Percentiles rank a stretch among this genome's conserved stretches.
These are phyloP conservation scores for Pseudofabraea citricarpa DNA, from an alignment of 2,329 filamentous ascomycete genomes.

Conservation along the genomic window DNA sequence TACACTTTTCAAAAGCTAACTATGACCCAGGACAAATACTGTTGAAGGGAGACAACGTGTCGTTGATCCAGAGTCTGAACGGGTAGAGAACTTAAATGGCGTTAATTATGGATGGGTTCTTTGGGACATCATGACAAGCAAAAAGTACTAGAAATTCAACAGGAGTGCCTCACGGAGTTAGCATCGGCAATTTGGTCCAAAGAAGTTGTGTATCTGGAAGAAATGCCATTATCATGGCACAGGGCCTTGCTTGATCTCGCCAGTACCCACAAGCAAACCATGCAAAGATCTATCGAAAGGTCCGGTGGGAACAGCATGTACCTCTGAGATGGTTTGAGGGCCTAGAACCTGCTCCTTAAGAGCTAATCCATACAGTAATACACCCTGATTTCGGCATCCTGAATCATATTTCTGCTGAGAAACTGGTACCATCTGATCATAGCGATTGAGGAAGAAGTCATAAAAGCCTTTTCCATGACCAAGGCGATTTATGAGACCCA, in stretches of 20 bases:
- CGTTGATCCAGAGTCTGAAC: constrained; percentile 48
- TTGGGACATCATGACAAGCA: constrained; percentile 11
- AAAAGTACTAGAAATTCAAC: constrained; percentile 12
- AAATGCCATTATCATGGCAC: constrained; percentile 10
- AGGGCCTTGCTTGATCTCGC: constrained; percentile 44
- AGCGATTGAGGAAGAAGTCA: constrained; percentile 83
- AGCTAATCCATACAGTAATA: constrained; percentile 69
- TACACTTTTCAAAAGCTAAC: too few relatives aligned
- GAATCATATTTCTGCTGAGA: constrained; percentile 26
- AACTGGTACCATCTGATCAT: constrained; percentile 41
- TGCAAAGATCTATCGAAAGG: constrained; percentile 76
- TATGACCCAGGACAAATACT: constrained; percentile 52
- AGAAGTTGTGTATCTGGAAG: constrained; percentile 10
- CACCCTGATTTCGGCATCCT: constrained; percentile 55
- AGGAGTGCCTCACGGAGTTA: background rate
- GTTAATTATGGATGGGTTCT: constrained; percentile 14
- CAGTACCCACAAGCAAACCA: constrained; percentile 69
- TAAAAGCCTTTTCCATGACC: constrained; percentile 98
- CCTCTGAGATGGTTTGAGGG: constrained; percentile 38
- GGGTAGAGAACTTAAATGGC: constrained; percentile 20
- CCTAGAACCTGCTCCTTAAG: constrained; percentile 79
- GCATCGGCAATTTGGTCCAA: background rate
- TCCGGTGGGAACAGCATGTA: constrained; percentile 61
- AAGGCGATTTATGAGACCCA: constrained; percentile 62
- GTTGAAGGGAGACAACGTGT: constrained; percentile 64